Evolutionary conservation across 371 early-diverging fungal species (phyloP).

Genomic region (Choanephora cucurbitarum): DNA sequence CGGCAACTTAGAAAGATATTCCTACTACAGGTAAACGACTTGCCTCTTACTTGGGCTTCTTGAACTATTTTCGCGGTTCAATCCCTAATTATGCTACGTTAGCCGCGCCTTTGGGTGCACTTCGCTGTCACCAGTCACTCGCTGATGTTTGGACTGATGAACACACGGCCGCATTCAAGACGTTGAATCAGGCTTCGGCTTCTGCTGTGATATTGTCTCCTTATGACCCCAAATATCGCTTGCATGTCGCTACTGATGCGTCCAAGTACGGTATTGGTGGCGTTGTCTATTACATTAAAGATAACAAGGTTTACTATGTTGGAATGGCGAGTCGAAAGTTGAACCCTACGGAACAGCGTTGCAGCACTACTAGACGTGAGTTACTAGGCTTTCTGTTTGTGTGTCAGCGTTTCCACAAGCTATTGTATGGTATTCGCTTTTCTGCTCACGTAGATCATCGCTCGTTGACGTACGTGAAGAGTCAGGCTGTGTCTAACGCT

Average conservation of each 20-base stretch:
- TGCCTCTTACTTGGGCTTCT: slow-evolving; percentile 16
- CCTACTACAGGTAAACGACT: slow-evolving; percentile 16
- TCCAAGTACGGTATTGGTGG: slow-evolving; percentile 6
- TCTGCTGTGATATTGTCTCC: slow-evolving; percentile 4
- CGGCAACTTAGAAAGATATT: not conserved
- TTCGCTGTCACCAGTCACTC: slow-evolving; percentile 10
- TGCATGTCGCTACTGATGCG: slow-evolving; percentile 13
- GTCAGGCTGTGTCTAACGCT: slow-evolving; percentile 8
- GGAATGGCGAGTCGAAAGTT: slow-evolving; percentile 5
- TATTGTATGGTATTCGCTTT: not conserved
- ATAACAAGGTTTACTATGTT: slow-evolving; percentile 1
- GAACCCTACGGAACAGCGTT: not conserved
- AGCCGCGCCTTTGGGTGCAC: slow-evolving; percentile 18
- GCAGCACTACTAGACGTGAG: slow-evolving; percentile 5
- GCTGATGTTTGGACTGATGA: not conserved
- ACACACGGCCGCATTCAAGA: slow-evolving; percentile 3
- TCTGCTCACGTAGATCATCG: not conserved
- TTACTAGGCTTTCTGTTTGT: slow-evolving; percentile 3
- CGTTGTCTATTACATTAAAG: not conserved
- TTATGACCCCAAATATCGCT: not conserved
- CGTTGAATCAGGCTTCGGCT: not conserved
- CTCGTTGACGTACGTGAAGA: slow-evolving; percentile 1
- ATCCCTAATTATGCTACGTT: slow-evolving; percentile 13
- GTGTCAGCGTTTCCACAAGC: not conserved
- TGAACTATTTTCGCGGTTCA: slow-evolving; percentile 26